A percentile compares a stretch with the other conserved stretches of the same genome.
These are phyloP conservation scores for Keithomyces neogunnii DNA, from an alignment of 2,329 filamentous ascomycete genomes.

Conservation along the genomic window DNA sequence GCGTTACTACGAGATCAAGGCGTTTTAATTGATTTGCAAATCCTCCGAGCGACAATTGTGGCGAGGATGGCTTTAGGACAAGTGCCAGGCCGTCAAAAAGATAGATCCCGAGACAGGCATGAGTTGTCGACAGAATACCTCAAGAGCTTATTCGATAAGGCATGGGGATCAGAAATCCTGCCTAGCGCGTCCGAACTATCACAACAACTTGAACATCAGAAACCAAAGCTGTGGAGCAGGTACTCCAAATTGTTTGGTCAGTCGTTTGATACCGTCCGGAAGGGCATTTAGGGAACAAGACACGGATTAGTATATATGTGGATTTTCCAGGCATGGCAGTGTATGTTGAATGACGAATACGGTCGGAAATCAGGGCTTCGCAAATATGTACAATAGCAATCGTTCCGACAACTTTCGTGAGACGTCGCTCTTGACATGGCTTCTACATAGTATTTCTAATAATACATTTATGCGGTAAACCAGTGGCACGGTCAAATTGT, in stretches of 20 bases:
- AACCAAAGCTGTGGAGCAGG: conserved; percentile 20
- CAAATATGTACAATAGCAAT: conserved; percentile 3
- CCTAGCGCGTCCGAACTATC: conserved; percentile 14
- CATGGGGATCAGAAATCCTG: conserved; percentile 25
- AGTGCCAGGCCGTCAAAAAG: conserved; percentile 18
- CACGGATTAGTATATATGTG: neutral
- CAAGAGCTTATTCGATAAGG: conserved; percentile 23
- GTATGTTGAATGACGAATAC: neutral
- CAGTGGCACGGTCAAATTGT: conserved; percentile 3
- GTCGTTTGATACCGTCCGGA: conserved; percentile 15
- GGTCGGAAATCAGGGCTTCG: neutral
- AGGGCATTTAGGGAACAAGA: neutral
- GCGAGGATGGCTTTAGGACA: conserved; percentile 21
- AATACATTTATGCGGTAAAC: neutral
- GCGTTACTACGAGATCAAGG: conserved; percentile 25
- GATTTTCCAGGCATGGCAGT: neutral
- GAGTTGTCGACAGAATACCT: conserved; percentile 22
- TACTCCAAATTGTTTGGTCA: conserved; percentile 20
- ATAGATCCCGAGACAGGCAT: conserved; percentile 20
- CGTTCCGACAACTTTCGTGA: too few relatives aligned
- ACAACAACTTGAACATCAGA: conserved; percentile 19
- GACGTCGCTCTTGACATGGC: too few relatives aligned
- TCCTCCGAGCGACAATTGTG: conserved; percentile 19
- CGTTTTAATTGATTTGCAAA: conserved; percentile 23
- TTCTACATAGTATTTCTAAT: neutral